phyloP scores from a whole-genome alignment of 2,329 filamentous ascomycete genomes.

The Aspergillus proliferans region DNA sequence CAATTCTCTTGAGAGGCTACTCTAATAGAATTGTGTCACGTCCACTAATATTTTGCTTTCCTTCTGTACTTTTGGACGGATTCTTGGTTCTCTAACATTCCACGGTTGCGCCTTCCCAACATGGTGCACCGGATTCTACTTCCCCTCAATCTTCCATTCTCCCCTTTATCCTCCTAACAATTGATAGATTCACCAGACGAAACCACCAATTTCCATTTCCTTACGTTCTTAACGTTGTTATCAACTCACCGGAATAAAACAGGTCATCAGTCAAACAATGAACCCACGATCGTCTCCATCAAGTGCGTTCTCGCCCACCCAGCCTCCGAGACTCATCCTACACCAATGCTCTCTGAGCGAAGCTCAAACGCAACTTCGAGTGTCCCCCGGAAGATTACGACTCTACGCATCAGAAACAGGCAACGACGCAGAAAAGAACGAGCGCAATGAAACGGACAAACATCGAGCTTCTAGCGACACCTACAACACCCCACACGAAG shows the following conservation, averaged over 20 bases:
- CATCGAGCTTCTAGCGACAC: background rate
- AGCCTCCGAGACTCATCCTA: background rate
- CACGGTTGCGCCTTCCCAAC: background rate
- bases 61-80: background rate
- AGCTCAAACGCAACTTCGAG: background rate
- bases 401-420: background rate
- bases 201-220: background rate
- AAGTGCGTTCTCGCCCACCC: background rate
- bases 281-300: background rate
- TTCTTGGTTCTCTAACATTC: background rate
- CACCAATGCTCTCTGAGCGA: background rate
- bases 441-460: background rate
- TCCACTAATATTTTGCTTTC: background rate
- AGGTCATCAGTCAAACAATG: background rate
- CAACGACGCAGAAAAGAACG: background rate
- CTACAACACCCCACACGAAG: background rate
- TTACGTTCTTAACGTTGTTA: background rate
- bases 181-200: background rate
- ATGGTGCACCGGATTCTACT: background rate
- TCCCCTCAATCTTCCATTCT: background rate
- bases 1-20: slow-evolving; percentile 21
- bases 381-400: background rate
- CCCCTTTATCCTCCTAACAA: background rate
- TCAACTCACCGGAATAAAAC: background rate
- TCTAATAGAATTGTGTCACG: background rate